phyloP scores from a whole-genome alignment of 2,329 filamentous ascomycete genomes.

The Hirsutella minnesotensis region DNA sequence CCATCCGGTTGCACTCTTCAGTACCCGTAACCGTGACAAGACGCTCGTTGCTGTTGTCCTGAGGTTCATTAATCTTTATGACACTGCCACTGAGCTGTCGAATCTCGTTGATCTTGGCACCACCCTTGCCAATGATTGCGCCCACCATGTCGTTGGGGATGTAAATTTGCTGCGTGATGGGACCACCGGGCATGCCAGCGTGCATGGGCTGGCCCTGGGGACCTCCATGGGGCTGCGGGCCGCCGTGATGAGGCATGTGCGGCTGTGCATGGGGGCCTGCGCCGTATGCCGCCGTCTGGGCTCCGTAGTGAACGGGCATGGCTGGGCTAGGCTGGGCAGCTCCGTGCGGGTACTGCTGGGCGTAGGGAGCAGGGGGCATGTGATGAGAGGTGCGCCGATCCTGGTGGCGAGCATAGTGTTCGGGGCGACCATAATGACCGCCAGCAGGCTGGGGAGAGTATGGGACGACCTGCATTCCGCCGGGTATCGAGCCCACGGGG shows the following conservation, averaged over 20 bases:
- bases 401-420: conserved; percentile 67
- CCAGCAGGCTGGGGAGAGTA: conserved; percentile 89
- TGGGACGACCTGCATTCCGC: conserved; percentile 98
- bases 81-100: conserved; percentile 93
- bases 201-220: conserved; percentile 67
- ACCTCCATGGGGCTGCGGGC: conserved; percentile 45
- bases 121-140: conserved; percentile 96
- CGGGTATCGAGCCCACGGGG: conserved; percentile 84
- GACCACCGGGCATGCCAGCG: conserved; percentile 43
- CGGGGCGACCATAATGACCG: conserved; percentile 83
- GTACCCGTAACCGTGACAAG: conserved; percentile 96
- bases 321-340: conserved; percentile 48
- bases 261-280: conserved; percentile 67
- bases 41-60: conserved; percentile 97
- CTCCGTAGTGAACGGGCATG: conserved; percentile 69
- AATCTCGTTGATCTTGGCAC: conserved; percentile 98
- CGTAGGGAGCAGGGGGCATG: conserved; percentile 61
- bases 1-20: conserved; percentile 98
- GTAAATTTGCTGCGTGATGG: conserved; percentile 94
- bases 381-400: conserved; percentile 57
- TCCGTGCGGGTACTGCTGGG: conserved; percentile 57
- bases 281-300: conserved; percentile 63
- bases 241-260: conserved; percentile 49
- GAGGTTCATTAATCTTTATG: conserved; percentile 99
- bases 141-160: conserved; percentile 99